Conservation (phyloP, 1,284 basidiomycete species). For the Neolentinus lepideus region DNA sequence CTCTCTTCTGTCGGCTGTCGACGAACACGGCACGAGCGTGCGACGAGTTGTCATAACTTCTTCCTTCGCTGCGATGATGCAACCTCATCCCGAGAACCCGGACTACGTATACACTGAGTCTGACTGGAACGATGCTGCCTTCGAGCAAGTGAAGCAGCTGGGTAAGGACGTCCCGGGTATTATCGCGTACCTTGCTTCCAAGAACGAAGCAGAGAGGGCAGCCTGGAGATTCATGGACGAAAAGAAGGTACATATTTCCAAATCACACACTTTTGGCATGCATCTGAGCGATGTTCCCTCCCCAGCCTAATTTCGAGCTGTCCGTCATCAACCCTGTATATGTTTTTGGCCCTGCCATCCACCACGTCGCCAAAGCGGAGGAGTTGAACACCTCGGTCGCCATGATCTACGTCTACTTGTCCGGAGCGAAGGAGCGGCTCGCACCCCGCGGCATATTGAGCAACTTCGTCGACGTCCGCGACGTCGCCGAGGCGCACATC, state of each 20-base stretch:
- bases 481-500: constrained; percentile 5
- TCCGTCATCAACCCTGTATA: not conserved
- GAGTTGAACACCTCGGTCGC: not conserved
- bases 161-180: not conserved
- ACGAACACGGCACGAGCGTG: not conserved
- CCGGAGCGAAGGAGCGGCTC: not conserved
- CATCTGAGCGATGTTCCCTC: not conserved
- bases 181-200: not conserved
- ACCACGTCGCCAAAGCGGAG: not conserved
- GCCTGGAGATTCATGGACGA: not conserved
- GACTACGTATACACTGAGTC: not conserved
- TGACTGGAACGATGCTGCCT: not conserved
- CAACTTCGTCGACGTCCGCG: constrained; percentile 7
- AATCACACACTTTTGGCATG: not conserved
- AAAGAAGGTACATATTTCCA: not conserved
- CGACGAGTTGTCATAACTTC: not conserved
- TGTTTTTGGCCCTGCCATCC: not conserved
- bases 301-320: not conserved
- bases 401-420: not conserved
- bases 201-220: not conserved
- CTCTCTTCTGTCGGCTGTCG: not conserved
- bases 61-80: not conserved
- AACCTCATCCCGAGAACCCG: not conserved
- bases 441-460: not conserved
- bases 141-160: not conserved